phyloP scores from a whole-genome alignment of 371 early-diverging fungal genomes.

The Rhizomucor miehei region DNA sequence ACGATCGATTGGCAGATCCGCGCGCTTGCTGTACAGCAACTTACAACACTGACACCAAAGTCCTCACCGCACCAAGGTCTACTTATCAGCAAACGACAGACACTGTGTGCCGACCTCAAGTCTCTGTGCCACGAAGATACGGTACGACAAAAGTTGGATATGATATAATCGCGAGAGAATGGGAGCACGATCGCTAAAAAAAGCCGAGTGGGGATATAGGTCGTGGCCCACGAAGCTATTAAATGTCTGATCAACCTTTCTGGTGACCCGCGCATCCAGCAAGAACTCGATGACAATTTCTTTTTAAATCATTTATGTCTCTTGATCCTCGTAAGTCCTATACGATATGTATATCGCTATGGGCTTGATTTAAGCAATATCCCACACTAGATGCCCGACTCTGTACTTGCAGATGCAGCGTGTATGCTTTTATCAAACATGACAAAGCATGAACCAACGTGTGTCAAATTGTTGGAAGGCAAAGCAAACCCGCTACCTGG shows the following conservation, averaged over 20 bases:
- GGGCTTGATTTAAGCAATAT: not conserved
- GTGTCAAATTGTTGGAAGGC: constrained; percentile 53
- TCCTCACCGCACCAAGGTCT: constrained; percentile 59
- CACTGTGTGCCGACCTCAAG: constrained; percentile 68
- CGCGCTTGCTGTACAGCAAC: constrained; percentile 76
- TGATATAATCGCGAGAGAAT: not conserved
- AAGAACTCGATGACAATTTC: constrained; percentile 62
- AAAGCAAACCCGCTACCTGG: constrained; percentile 40
- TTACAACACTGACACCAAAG: constrained; percentile 70
- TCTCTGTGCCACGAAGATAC: constrained; percentile 67
- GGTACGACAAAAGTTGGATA: constrained; percentile 39
- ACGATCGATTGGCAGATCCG: constrained; percentile 57
- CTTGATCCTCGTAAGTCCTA: constrained; percentile 56
- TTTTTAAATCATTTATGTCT: constrained; percentile 67
- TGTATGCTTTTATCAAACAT: constrained; percentile 94
- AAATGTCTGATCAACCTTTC: constrained; percentile 83
- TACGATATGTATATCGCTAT: not conserved
- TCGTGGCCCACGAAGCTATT: constrained; percentile 82
- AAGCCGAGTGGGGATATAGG: constrained; percentile 47
- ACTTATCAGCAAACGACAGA: constrained; percentile 57
- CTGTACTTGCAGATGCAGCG: constrained; percentile 70
- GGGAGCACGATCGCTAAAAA: not conserved
- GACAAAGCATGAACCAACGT: constrained; percentile 67
- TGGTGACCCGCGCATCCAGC: constrained; percentile 57
- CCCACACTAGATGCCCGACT: constrained; percentile 44